Evolutionary conservation across 1,284 basidiomycete genomes (phyloP).

Genomic region (Rhodotorula sp.): DNA sequence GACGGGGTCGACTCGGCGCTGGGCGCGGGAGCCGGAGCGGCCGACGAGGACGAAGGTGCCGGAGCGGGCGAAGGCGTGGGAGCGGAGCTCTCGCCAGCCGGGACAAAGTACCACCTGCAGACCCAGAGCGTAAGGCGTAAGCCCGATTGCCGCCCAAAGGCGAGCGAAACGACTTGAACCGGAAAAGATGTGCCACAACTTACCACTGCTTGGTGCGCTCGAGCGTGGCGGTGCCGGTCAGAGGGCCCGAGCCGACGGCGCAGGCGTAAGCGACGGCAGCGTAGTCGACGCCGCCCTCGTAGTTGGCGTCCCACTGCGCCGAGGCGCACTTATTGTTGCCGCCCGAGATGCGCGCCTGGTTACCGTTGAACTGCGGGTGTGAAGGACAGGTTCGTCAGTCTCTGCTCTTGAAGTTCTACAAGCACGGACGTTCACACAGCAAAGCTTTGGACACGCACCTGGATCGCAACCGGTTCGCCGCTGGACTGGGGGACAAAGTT

Average conservation of each 20-base stretch:
- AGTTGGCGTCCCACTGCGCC: constrained; percentile 33
- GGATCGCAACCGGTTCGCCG: constrained; percentile 21
- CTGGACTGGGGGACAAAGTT: constrained; percentile 32
- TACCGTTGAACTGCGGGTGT: constrained; percentile 10
- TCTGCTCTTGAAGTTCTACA: too few relatives aligned
- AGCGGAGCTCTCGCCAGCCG: constrained; percentile 7
- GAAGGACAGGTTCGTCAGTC: background rate
- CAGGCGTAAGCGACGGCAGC: constrained; percentile 38
- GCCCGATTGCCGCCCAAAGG: background rate
- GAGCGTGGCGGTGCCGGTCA: constrained; percentile 28
- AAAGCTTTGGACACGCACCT: too few relatives aligned
- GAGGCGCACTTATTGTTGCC: constrained; percentile 41
- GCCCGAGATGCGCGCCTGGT: constrained; percentile 36
- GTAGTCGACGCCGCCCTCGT: constrained; percentile 37
- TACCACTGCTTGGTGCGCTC: constrained; percentile 42
- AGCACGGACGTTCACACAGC: too few relatives aligned
- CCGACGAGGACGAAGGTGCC: background rate
- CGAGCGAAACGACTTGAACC: background rate
- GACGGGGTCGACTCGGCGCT: background rate
- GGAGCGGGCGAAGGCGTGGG: background rate
- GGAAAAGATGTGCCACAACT: background rate
- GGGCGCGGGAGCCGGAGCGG: constrained; percentile 1
- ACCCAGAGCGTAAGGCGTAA: background rate
- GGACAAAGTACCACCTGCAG: constrained; percentile 36
- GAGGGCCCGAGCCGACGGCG: constrained; percentile 27